These are phyloP conservation scores for Diaporthe sp. DNA, from an alignment of 2,329 filamentous ascomycete species.

Conservation along the genomic window DNA sequence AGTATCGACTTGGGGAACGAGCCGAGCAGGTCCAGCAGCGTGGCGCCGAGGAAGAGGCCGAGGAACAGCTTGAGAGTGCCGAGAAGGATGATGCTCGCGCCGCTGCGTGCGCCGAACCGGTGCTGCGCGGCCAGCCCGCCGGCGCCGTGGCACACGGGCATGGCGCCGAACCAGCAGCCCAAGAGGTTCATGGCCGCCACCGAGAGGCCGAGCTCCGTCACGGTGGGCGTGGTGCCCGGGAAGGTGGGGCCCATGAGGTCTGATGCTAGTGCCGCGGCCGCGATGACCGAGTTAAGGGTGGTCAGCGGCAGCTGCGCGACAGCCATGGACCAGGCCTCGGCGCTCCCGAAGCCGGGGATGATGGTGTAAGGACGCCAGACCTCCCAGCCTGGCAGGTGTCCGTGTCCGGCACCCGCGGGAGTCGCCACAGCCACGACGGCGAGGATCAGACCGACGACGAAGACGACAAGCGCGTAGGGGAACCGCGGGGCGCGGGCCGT, in stretches of 20 bases:
- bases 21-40: constrained; percentile 78
- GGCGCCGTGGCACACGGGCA: constrained; percentile 95
- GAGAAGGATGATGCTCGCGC: constrained; percentile 84
- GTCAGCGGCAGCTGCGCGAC: constrained; percentile 92
- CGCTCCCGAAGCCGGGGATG: constrained; percentile 56
- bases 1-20: constrained; percentile 83
- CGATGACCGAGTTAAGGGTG: constrained; percentile 92
- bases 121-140: constrained; percentile 93
- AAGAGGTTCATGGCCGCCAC: constrained; percentile 87
- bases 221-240: constrained; percentile 70
- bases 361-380: constrained; percentile 72
- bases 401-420: constrained; percentile 40
- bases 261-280: constrained; percentile 82
- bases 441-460: constrained; percentile 77
- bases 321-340: constrained; percentile 69
- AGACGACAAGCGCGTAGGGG: constrained; percentile 84
- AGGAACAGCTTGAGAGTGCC: constrained; percentile 82
- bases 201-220: constrained; percentile 84
- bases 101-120: constrained; percentile 91
- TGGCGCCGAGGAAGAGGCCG: constrained; percentile 81
- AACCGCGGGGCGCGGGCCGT: constrained; percentile 74
- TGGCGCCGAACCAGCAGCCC: constrained; percentile 92
- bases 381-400: constrained; percentile 64
- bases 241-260: constrained; percentile 79
- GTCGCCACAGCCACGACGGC: constrained; percentile 62